Percentiles rank a stretch among this genome's conserved stretches.
These are phyloP conservation scores for Pleurotus sapidus DNA, from an alignment of 768 basidiomycete species.

Conservation along the genomic window DNA sequence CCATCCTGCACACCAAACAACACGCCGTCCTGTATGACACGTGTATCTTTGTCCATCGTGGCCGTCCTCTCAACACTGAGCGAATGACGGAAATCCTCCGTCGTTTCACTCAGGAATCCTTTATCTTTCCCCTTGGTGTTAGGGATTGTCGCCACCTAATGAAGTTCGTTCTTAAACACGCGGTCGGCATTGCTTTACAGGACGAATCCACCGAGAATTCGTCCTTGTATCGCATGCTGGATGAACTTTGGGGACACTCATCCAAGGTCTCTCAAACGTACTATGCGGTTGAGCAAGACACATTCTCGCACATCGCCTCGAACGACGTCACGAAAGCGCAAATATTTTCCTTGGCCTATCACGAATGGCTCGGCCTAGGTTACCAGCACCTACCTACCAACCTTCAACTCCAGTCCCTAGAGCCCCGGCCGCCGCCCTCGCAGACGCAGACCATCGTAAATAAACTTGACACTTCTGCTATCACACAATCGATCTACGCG, in stretches of 20 bases:
- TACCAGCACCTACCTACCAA: no score
- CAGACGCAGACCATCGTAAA: no score
- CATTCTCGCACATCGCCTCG: not conserved
- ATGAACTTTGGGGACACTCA: slow-evolving; percentile 6
- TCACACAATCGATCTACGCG: no score
- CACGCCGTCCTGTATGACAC: not conserved
- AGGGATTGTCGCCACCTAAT: slow-evolving; percentile 2
- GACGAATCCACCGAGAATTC: not conserved
- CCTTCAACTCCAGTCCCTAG: no score
- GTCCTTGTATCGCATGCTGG: not conserved
- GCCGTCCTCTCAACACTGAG: not conserved
- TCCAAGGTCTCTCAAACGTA: not conserved
- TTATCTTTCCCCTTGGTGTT: not conserved
- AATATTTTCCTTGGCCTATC: not conserved
- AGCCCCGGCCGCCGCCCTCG: no score
- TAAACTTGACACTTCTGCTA: no score
- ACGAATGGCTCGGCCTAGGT: not conserved
- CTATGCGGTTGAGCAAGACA: slow-evolving; percentile 4
- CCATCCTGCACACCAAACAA: not conserved
- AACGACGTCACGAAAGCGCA: not conserved
- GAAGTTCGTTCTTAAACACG: not conserved
- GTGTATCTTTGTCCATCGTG: slow-evolving; percentile 8
- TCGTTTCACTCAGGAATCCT: not conserved
- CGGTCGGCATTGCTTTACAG: slow-evolving; percentile 1
- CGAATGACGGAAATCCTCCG: not conserved